Evolutionary conservation across 148 eudicot genomes (phyloP), one percentile per base, ranked within the genome.

Genomic region (Oxyria digyna): DNA sequence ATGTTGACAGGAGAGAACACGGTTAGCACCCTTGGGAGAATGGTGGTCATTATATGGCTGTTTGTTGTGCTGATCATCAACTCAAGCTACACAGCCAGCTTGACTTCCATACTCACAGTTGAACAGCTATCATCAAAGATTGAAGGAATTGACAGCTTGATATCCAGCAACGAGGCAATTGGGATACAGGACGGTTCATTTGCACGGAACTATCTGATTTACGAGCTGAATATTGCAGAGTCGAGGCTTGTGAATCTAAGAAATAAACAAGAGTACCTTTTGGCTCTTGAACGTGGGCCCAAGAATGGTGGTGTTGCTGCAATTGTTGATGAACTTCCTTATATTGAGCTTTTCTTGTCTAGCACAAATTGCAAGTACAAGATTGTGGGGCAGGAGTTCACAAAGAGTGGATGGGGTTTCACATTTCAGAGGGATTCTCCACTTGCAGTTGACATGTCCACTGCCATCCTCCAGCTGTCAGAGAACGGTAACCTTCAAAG

Each of bases 1-100:
- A n/a, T n/a, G 32, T 50, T 78, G 74, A 68, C 85, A 93, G 98
- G 90, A 82, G 96, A 93, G 79, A 89, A 83, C 68, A 93, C 96
- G 3, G 82, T 86, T 75, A 89, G 91, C 85, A 79, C 96, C 11
- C 87, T 89, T 33, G 98, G 98, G 18, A 84, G 96, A 0, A 32
- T 87, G 78, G 89, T 93, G 29, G 81, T 93, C 32, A 78, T 89
- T 45, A 85, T 93, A 62, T 93, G 98, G 96, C 78, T 93, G 6
- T 93, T 93, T 57, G 96, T 87, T 57, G 95, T 93, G 29, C 62
- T 89, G 71, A 87, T 93, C 62, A 86, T 93, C 35, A 86, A 79
- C 76, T 86, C 91, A 52, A 89, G 98, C 81, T 93, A 93, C 76
- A 89, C 96, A 35, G 96, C 98, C 29, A 93, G 96, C 84, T 75